phyloP scores from a whole-genome alignment of 139 green algal genomes.

The Coelastrella sp. region DNA sequence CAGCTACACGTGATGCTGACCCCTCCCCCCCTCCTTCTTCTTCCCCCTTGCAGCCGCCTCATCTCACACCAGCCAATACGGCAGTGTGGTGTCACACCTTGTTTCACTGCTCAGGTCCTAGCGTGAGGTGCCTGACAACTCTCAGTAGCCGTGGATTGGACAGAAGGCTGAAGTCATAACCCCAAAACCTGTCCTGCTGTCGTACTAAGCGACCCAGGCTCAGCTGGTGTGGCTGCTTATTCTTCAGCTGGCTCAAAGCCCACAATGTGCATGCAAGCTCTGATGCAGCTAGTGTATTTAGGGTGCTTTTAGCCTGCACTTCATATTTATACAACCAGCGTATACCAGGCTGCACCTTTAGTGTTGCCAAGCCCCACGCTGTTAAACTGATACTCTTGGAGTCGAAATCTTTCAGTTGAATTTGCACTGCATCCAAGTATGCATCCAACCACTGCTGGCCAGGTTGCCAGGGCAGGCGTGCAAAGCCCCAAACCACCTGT shows the following conservation, averaged over 20 bases:
- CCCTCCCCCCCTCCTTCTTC: too few relatives aligned
- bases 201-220: slow-evolving; percentile 18
- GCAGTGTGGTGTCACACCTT: background rate
- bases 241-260: slow-evolving; percentile 42
- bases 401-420: slow-evolving; percentile 26
- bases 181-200: slow-evolving; percentile 25
- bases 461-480: slow-evolving; percentile 24
- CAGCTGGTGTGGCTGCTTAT: slow-evolving; percentile 30
- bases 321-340: slow-evolving; percentile 31
- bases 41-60: too few relatives aligned
- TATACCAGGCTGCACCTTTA: background rate
- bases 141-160: slow-evolving; percentile 19
- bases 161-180: slow-evolving; percentile 13
- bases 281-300: background rate
- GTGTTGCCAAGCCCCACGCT: slow-evolving; percentile 37
- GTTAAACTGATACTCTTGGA: slow-evolving; percentile 31
- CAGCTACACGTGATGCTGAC: too few relatives aligned
- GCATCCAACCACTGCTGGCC: background rate
- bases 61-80: too few relatives aligned
- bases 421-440: slow-evolving; percentile 9
- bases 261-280: slow-evolving; percentile 47
- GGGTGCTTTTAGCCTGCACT: background rate
- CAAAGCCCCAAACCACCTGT: slow-evolving; percentile 33
- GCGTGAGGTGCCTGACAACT: slow-evolving; percentile 34
- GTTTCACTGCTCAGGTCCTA: slow-evolving; percentile 6